These are phyloP conservation scores for carrot (Daucus carota) DNA, from an alignment of 129 eudicot species.

Conservation along the genomic window DH1_v3.0 NC_030381.2:19177001-19177500, in stretches of 20 bases:
- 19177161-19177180: not conserved
- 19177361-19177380: not conserved
- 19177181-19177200: slow-evolving; percentile 69
- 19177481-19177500: slow-evolving; percentile 62
- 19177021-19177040: not conserved
- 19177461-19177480: not conserved
- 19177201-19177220: slow-evolving; percentile 80
- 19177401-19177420: not conserved
- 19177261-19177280: slow-evolving; percentile 71
- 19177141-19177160: not conserved
- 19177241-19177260: slow-evolving; percentile 96
- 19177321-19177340: not conserved
- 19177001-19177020: not conserved
- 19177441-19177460: not conserved
- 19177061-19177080: no score
- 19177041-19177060: no score
- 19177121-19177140: not conserved
- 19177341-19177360: not conserved
- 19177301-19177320: not conserved
- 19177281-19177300: slow-evolving; percentile 42
- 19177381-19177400: not conserved
- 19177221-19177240: slow-evolving; percentile 80
- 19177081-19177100: not conserved
- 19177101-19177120: not conserved
- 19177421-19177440: not conserved